Evolutionary conservation across 2,329 filamentous ascomycete species (phyloP).

Genomic region (Fusarium ramigenum): DNA sequence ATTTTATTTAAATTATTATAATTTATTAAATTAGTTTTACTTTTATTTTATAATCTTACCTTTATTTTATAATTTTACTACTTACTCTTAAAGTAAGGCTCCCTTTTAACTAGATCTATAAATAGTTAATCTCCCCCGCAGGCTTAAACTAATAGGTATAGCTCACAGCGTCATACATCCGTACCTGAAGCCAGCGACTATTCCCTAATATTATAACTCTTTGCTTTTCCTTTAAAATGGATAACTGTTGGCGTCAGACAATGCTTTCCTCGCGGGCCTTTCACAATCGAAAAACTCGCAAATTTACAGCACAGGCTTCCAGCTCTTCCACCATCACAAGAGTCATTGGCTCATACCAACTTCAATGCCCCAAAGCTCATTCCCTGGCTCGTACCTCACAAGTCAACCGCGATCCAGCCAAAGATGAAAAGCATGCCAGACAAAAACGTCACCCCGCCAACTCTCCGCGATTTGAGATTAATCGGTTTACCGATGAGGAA

Average conservation of each 20-base stretch:
- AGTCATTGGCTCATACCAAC: background rate
- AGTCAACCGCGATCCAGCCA: too few relatives aligned
- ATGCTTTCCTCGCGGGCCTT: background rate
- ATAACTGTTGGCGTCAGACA: background rate
- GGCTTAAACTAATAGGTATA: background rate
- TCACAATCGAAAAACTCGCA: constrained; percentile 8
- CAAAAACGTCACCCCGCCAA: background rate
- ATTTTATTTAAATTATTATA: too few relatives aligned
- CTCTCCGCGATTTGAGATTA: background rate
- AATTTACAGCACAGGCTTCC: background rate
- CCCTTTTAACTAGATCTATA: too few relatives aligned
- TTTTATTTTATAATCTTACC: too few relatives aligned
- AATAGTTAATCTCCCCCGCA: too few relatives aligned
- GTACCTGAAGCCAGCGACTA: fast-evolving
- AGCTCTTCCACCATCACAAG: background rate
- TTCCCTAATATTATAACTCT: fast-evolving
- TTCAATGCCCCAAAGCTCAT: constrained; percentile 5
- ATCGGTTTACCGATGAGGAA: background rate
- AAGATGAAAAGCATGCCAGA: background rate
- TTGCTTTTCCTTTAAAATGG: background rate
- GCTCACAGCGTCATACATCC: background rate
- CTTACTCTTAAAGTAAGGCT: too few relatives aligned
- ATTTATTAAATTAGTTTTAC: too few relatives aligned
- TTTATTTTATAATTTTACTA: too few relatives aligned
- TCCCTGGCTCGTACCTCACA: background rate